A percentile compares a stretch with the other conserved stretches of the same genome.
Evolutionary conservation across 805 yeast species (phyloP).

Genomic region (Helenozyma baotianmanensis): DNA sequence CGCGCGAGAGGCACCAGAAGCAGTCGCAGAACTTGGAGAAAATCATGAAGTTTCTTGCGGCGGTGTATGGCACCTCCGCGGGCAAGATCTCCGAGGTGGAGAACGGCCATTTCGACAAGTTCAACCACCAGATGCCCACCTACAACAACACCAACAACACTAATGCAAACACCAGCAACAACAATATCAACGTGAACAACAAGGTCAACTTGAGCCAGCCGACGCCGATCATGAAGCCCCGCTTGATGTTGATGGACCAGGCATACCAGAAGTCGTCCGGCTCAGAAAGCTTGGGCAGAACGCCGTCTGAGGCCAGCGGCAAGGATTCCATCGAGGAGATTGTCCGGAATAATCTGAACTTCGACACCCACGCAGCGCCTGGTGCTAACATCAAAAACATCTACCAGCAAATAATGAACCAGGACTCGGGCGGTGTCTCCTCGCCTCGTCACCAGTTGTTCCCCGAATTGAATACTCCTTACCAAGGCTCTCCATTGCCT

Average conservation of each 20-base stretch:
- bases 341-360: constrained; percentile 10
- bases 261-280: constrained; percentile 19
- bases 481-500: constrained; percentile 2
- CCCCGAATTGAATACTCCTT: constrained; percentile 25
- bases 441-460: constrained; percentile 32
- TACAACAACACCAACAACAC: constrained; percentile 14
- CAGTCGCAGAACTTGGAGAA: constrained; percentile 88
- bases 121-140: constrained; percentile 19
- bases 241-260: constrained; percentile 39
- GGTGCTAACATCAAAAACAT: constrained; percentile 22
- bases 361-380: constrained; percentile 4
- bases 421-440: constrained; percentile 19
- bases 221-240: constrained; percentile 20
- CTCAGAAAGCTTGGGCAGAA: neutral
- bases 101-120: constrained; percentile 12
- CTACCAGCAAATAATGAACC: constrained; percentile 29
- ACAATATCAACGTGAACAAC: constrained; percentile 2
- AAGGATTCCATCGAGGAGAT: constrained; percentile 16
- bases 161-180: constrained; percentile 4
- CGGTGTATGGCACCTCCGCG: constrained; percentile 64
- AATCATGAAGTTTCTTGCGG: constrained; percentile 80
- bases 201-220: constrained; percentile 12
- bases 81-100: constrained; percentile 43
- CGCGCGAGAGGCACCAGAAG: constrained; percentile 78
- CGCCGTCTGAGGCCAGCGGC: constrained; percentile 9